Evolutionary conservation across 495 filamentous ascomycete species (phyloP), one percentile per base, ranked within the genome.

Genomic region (Hypoxylon perforatum): DNA sequence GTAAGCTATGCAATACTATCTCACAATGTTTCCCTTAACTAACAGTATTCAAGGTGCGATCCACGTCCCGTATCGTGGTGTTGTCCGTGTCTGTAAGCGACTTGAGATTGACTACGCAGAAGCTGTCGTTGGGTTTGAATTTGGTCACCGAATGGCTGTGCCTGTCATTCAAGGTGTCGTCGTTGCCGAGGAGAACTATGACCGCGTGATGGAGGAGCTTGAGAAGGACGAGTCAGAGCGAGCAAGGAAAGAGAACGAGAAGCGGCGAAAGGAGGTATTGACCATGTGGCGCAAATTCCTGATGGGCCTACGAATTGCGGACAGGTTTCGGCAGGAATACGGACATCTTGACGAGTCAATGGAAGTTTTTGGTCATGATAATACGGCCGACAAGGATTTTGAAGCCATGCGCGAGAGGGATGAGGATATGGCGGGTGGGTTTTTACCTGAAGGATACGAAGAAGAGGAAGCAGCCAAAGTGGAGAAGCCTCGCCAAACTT

Each of bases 111-210:
- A 96, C 67, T 96, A 89, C 74, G 96, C 96, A 0, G 95, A 99
- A 71, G 95, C 96, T 17, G 94, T 97, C 9, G 94, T 91, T 3
- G 96, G 93, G 3, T 99, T 99, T 77, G 95, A 99, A 75, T 99
- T 99, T 77, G 91, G 92, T 9, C 89, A 91, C 46, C 89, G 93
- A 65, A 91, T 94, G 84, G 96, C 95, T 8, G 91, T 97, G 15
- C 95, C 95, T 9, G 88, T 96, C 1, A 88, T 98, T 42, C 88
- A 92, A 48, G 95, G 96, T 0, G 92, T 98, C 0, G 92, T 99
- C 0, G 82, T 97, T 1, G 93, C 95, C 0, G 84, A 84, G 50
- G 94, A 94, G 73, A 84, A 96, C 67, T 86, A 91, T 65, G 87
- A 88, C 6, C 63, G 84, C 22, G 80, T 98, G 6, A 86, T 90